Evolutionary conservation across 352 stramenopile genomes (phyloP).

Genomic region (Globisporangium takayamanum): DNA sequence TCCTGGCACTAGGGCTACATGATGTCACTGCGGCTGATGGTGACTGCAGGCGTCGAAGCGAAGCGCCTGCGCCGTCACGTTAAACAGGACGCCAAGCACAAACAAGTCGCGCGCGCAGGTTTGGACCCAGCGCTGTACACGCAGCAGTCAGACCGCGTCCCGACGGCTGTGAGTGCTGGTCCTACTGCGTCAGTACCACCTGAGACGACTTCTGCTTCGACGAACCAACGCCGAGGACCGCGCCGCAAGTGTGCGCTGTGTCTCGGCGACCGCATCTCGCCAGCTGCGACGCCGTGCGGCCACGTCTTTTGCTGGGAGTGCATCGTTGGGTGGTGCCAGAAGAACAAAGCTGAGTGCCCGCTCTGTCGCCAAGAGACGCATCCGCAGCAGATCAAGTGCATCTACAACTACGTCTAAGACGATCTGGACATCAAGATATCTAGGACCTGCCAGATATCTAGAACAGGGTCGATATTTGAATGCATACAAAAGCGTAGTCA

Average conservation of each 20-base stretch:
- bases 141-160: conserved; percentile 31
- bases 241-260: conserved; percentile 84
- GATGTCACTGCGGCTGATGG: conserved; percentile 60
- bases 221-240: conserved; percentile 8
- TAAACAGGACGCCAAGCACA: conserved; percentile 38
- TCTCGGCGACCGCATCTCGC: conserved; percentile 65
- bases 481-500: neutral
- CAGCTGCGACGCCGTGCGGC: conserved; percentile 80
- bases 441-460: neutral
- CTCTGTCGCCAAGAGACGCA: conserved; percentile 83
- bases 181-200: conserved; percentile 1
- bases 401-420: conserved; percentile 86
- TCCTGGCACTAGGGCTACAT: conserved; percentile 48
- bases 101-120: conserved; percentile 21
- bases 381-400: conserved; percentile 88
- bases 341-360: conserved; percentile 88
- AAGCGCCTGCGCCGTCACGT: conserved; percentile 44
- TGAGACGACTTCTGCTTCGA: neutral
- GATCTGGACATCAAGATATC: too few species aligned
- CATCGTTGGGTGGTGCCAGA: conserved; percentile 91
- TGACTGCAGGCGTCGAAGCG: conserved; percentile 42
- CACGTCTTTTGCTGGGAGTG: conserved; percentile 92
- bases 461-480: conserved; percentile 15
- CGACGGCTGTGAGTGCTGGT: conserved; percentile 21
- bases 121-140: conserved; percentile 14